A percentile compares a stretch with the other conserved stretches of the same genome.
Evolutionary conservation across 768 basidiomycete genomes (phyloP).

Genomic region (Boletus speciosus): DNA sequence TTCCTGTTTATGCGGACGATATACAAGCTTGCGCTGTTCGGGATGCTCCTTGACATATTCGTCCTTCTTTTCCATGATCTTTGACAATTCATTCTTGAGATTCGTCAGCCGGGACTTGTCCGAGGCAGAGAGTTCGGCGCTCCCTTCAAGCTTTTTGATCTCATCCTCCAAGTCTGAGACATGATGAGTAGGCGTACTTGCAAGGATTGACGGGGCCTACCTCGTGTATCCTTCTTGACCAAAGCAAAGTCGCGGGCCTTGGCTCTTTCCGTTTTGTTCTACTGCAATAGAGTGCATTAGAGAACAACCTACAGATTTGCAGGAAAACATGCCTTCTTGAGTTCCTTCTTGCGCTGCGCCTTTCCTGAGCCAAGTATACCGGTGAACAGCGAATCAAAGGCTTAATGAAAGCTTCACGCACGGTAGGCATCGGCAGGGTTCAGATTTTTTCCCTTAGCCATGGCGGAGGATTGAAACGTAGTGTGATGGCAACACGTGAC

Average conservation of each 20-base stretch:
- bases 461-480: slow-evolving; percentile 23
- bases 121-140: slow-evolving; percentile 38
- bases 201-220: slow-evolving; percentile 35
- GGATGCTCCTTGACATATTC: slow-evolving; percentile 93
- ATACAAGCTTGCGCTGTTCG: slow-evolving; percentile 85
- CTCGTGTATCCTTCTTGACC: slow-evolving; percentile 91
- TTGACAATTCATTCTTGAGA: slow-evolving; percentile 74
- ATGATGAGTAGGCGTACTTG: slow-evolving; percentile 2
- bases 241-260: slow-evolving; percentile 86
- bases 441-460: slow-evolving; percentile 81
- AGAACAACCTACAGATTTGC: slow-evolving; percentile 11
- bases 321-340: slow-evolving; percentile 67
- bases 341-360: slow-evolving; percentile 87
- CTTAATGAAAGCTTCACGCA: slow-evolving; percentile 38
- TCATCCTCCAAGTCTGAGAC: slow-evolving; percentile 75
- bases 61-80: slow-evolving; percentile 82
- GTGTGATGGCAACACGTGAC: slow-evolving; percentile 26
- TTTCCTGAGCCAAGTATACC: slow-evolving; percentile 58
- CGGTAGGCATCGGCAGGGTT: slow-evolving; percentile 96
- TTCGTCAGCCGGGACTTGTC: slow-evolving; percentile 66
- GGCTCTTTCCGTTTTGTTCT: slow-evolving; percentile 86
- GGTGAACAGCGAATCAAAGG: slow-evolving; percentile 2
- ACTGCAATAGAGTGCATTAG: slow-evolving; percentile 39
- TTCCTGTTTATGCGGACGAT: slow-evolving; percentile 50
- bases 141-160: slow-evolving; percentile 62